Percentiles rank a stretch among this genome's conserved stretches.
Evolutionary conservation across 2,329 filamentous ascomycete species (phyloP).

Genomic region (Fusarium odoratissimum): DNA sequence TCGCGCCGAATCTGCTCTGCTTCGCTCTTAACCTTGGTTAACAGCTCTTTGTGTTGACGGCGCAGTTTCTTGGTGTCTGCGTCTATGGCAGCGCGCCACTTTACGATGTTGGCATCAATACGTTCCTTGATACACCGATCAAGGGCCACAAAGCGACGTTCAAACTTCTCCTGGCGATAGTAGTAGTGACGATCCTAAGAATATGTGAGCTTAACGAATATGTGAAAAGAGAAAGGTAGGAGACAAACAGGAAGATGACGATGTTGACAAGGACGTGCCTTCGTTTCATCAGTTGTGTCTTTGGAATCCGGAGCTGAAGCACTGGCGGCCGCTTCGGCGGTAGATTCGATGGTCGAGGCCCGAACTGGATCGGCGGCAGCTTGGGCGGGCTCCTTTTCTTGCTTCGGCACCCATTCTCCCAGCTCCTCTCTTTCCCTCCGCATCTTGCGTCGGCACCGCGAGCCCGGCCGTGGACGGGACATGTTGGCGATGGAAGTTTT

Average conservation of each 20-base stretch:
- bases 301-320: neutral
- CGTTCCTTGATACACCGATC: neutral
- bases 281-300: no score
- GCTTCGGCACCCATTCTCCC: neutral
- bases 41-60: neutral
- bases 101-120: neutral
- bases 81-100: neutral
- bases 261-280: neutral
- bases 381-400: neutral
- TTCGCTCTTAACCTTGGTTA: neutral
- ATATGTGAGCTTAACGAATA: neutral
- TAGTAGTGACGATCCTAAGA: slow-evolving; percentile 14
- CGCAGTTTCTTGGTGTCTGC: no score
- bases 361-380: neutral
- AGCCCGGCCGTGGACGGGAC: neutral
- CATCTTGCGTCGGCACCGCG: neutral
- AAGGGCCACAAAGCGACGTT: slow-evolving; percentile 1
- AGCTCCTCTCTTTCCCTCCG: neutral
- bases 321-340: neutral
- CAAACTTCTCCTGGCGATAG: neutral
- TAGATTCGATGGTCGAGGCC: neutral
- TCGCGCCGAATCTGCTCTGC: neutral
- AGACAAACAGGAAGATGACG: slow-evolving; percentile 11
- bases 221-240: neutral
- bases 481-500: neutral